Percentiles rank a stretch among this genome's conserved stretches.
Conservation (phyloP, 1,284 basidiomycete species). For the Ceratobasidium sp. region DNA sequence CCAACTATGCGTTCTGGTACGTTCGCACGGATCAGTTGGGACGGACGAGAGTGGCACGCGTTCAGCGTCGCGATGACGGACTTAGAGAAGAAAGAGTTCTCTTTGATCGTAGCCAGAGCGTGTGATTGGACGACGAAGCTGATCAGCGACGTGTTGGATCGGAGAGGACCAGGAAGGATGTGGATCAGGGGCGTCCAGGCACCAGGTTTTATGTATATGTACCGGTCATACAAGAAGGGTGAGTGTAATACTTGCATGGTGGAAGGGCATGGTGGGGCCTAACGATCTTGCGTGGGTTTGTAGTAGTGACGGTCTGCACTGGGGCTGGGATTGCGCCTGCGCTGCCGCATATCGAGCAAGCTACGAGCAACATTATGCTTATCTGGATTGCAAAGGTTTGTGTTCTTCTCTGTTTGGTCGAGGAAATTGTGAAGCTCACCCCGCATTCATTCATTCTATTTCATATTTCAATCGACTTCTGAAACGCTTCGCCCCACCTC, state of each 20-base stretch:
- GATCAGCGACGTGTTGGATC: slow-evolving; percentile 13
- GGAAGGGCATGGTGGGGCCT: neutral
- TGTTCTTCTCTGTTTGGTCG: neutral
- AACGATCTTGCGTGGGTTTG: neutral
- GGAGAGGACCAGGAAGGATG: slow-evolving; percentile 27
- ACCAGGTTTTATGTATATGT: slow-evolving; percentile 46
- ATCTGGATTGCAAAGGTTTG: slow-evolving; percentile 44
- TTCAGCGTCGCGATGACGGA: slow-evolving; percentile 41
- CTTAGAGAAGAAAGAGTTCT: slow-evolving; percentile 35
- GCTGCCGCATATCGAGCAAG: slow-evolving; percentile 36
- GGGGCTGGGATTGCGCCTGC: slow-evolving; percentile 43
- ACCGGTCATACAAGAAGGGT: slow-evolving; percentile 43
- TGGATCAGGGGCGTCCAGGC: slow-evolving; percentile 35
- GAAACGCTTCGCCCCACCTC: neutral
- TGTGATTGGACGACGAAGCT: slow-evolving; percentile 39
- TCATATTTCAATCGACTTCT: neutral
- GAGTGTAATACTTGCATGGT: neutral
- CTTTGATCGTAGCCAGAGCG: slow-evolving; percentile 28
- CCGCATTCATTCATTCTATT: neutral
- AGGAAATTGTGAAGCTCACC: neutral
- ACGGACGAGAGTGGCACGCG: slow-evolving; percentile 34
- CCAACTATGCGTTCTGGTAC: slow-evolving; percentile 30
- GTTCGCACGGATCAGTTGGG: slow-evolving; percentile 38
- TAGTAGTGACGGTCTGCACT: slow-evolving; percentile 42
- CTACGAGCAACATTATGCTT: slow-evolving; percentile 40